Evolutionary conservation across 179 eudicot genomes (phyloP), one percentile per base, ranked within the genome.

Genomic region (Actinidia arguta): DNA sequence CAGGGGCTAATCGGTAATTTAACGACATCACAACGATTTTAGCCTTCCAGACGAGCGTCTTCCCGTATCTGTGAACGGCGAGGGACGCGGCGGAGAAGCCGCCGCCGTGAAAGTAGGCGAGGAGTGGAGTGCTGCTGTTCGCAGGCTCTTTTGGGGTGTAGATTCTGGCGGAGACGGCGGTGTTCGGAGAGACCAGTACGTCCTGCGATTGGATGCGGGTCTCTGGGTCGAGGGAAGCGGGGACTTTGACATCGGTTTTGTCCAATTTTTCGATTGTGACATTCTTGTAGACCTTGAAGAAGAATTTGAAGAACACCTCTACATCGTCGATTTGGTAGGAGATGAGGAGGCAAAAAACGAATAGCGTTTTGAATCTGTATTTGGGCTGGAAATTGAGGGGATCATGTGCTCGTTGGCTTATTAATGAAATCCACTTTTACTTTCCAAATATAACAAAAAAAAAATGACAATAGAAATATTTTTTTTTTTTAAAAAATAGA

Each of bases 1-100:
- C 98, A 0, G 97, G 98, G 10, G 97, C 95, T 11, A 80, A 54
- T n/a, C 97, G 62, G 78, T 93, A 94, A 68, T 25, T 84, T 2
- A 91, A 82, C 0, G 92, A 91, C 44, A 88, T 85, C 0, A 85
- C 76, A 4, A 91, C 75, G 0, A 80, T 78, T 11, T 82, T 71
- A 1, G 90, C 83, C 2, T 79, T 8, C 7, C 82, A 42, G 13
- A 80, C 84, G 11, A 88, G 22, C 3, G 69, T 58, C n/a, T 63
- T 80, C 17, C 85, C 58, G 70, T 75, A 84, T 44, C 47, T 68
- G n/a, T 91, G 90, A 83, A 88, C 89, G 1, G 55, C 10, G 0
- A 88, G 85, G 3, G 80, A 72, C 42, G 82, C 85, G 27, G 90
- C 87, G 36, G 79, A 68, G 64, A 91, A 91, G 18, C 85, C 92